A percentile compares a stretch with the other conserved stretches of the same genome.
Evolutionary conservation across 1,284 basidiomycete species (phyloP).

Genomic region (Apiotrichum porosum): DNA sequence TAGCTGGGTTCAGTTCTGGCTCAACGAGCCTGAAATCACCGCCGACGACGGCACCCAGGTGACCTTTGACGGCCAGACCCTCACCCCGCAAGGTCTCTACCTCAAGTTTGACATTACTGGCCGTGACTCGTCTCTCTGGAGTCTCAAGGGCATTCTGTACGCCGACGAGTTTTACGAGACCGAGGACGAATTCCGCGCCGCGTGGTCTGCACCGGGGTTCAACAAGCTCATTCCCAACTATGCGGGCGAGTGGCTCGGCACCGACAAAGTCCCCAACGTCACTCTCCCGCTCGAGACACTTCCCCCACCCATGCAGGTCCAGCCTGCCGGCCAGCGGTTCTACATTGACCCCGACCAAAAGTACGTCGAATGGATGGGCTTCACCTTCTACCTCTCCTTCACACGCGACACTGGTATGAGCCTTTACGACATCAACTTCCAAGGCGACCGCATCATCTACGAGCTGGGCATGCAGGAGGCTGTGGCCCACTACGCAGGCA

Average conservation of each 20-base stretch:
- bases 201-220: slow-evolving; percentile 26
- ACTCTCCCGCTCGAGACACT: slow-evolving; percentile 25
- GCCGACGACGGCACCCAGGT: slow-evolving; percentile 6
- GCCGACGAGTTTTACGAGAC: slow-evolving; percentile 26
- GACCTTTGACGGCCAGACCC: slow-evolving; percentile 18
- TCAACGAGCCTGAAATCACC: slow-evolving; percentile 3
- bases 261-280: slow-evolving; percentile 22
- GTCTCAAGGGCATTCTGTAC: slow-evolving; percentile 20
- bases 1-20: slow-evolving; percentile 22
- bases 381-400: slow-evolving; percentile 37
- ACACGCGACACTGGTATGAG: slow-evolving; percentile 39
- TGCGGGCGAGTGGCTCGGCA: slow-evolving; percentile 28
- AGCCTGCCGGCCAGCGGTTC: slow-evolving; percentile 40
- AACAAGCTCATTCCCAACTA: slow-evolving; percentile 24
- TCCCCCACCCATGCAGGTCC: slow-evolving; percentile 34
- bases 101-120: slow-evolving; percentile 35
- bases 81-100: slow-evolving; percentile 32
- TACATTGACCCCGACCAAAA: slow-evolving; percentile 32
- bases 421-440: slow-evolving; percentile 41
- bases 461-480: slow-evolving; percentile 43
- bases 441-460: slow-evolving; percentile 37
- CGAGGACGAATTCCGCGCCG: slow-evolving; percentile 36
- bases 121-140: slow-evolving; percentile 30
- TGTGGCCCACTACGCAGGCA: slow-evolving; percentile 34
- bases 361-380: slow-evolving; percentile 38